Percentiles rank a stretch among this genome's conserved stretches.
Evolutionary conservation across 2,329 filamentous ascomycete genomes (phyloP).

Genomic region (Sphaerulina vaccinii): DNA sequence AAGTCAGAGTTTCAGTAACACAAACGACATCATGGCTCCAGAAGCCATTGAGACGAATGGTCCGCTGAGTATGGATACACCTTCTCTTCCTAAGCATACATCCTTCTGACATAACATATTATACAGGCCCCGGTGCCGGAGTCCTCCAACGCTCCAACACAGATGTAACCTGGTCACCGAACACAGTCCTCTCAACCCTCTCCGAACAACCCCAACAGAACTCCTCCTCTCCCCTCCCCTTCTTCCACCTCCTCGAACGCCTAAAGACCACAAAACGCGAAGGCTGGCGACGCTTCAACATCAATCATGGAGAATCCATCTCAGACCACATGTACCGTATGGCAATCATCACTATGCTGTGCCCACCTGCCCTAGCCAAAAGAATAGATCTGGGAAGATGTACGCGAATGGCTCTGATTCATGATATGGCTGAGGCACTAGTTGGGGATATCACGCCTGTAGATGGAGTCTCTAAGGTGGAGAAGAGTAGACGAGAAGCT

Average conservation of each 20-base stretch:
- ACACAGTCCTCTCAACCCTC: constrained; percentile 64
- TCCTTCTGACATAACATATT: not conserved
- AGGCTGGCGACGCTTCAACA: constrained; percentile 88
- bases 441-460: constrained; percentile 97
- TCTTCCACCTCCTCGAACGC: constrained; percentile 91
- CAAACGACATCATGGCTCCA: constrained; percentile 25
- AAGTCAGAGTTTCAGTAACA: too few relatives aligned
- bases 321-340: constrained; percentile 99
- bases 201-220: constrained; percentile 57
- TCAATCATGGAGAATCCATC: constrained; percentile 78
- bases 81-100: not conserved
- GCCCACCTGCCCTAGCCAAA: constrained; percentile 69
- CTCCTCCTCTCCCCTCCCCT: constrained; percentile 74
- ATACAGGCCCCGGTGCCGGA: constrained; percentile 37
- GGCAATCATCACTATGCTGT: constrained; percentile 92
- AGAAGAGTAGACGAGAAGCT: constrained; percentile 85
- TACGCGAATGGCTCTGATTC: constrained; percentile 91
- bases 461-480: constrained; percentile 77
- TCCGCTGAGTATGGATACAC: constrained; percentile 33
- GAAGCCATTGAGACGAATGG: constrained; percentile 45
- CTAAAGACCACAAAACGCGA: constrained; percentile 96
- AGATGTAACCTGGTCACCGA: constrained; percentile 44
- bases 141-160: constrained; percentile 33
- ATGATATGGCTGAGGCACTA: constrained; percentile 95
- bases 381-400: constrained; percentile 77